These are phyloP conservation scores for Spiraea crenata DNA, from an alignment of 331 rosid genomes.

Conservation along the genomic window DNA sequence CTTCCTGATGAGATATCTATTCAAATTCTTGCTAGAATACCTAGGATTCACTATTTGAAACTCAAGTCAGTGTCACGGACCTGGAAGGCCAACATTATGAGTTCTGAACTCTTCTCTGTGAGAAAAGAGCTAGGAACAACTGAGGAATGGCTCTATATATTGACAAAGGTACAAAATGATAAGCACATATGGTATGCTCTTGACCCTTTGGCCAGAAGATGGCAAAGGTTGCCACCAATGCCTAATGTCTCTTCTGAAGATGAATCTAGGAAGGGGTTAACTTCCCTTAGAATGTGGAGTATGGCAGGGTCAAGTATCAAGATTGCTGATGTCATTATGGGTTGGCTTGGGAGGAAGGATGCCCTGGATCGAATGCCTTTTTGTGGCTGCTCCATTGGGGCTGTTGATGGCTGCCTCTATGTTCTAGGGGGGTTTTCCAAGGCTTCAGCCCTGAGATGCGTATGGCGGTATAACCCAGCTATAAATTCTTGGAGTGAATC, in stretches of 20 bases:
- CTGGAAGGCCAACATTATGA: conserved; percentile 61
- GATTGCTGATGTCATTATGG: conserved; percentile 70
- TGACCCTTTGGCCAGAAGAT: conserved; percentile 65
- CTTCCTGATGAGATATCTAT: conserved; percentile 91
- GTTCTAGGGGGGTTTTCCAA: conserved; percentile 90
- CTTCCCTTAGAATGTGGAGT: conserved; percentile 71
- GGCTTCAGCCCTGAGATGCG: conserved; percentile 73
- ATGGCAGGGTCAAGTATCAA: conserved; percentile 66
- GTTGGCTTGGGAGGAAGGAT: conserved; percentile 80
- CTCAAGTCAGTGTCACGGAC: conserved; percentile 60
- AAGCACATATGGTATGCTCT: conserved; percentile 69
- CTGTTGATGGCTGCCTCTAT: conserved; percentile 79
- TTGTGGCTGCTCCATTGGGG: conserved; percentile 84
- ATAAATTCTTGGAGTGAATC: conserved; percentile 68
- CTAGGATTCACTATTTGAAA: conserved; percentile 61
- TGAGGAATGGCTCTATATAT: conserved; percentile 86
- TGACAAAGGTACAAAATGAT: conserved; percentile 64
- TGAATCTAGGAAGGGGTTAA: conserved; percentile 48
- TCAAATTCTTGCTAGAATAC: conserved; percentile 85
- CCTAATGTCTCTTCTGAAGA: conserved; percentile 57
- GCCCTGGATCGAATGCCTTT: conserved; percentile 71
- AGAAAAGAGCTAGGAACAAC: conserved; percentile 76
- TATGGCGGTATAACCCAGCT: conserved; percentile 68
- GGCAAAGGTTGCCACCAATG: conserved; percentile 88
- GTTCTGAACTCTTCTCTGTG: conserved; percentile 56